phyloP scores from a whole-genome alignment of 768 basidiomycete genomes.

The Fistulinella prunicolor region DNA sequence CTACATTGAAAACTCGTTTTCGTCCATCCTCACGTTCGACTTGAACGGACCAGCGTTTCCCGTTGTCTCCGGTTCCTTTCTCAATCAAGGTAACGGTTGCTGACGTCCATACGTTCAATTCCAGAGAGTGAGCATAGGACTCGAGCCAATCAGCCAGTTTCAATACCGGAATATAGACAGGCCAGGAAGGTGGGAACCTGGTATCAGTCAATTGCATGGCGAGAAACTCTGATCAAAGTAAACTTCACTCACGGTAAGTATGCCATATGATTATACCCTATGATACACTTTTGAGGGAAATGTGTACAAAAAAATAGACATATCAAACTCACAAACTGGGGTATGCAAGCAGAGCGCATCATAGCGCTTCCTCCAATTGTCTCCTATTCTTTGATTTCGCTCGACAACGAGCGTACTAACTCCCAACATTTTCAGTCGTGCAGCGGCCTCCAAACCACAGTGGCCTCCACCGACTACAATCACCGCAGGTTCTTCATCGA shows the following conservation, averaged over 20 bases:
- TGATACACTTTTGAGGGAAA: not conserved
- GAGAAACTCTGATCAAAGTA: not conserved
- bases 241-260: slow-evolving; percentile 57
- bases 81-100: slow-evolving; percentile 31
- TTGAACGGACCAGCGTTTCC: slow-evolving; percentile 43
- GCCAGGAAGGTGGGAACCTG: slow-evolving; percentile 61
- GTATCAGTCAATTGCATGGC: not conserved
- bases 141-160: slow-evolving; percentile 70
- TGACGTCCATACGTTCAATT: slow-evolving; percentile 65
- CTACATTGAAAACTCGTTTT: slow-evolving; percentile 41
- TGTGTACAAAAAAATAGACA: not conserved
- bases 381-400: slow-evolving; percentile 26
- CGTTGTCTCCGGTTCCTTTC: slow-evolving; percentile 29
- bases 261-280: slow-evolving; percentile 48
- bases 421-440: slow-evolving; percentile 43
- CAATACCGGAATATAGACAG: slow-evolving; percentile 51
- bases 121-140: slow-evolving; percentile 55
- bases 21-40: slow-evolving; percentile 35
- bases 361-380: slow-evolving; percentile 33
- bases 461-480: slow-evolving; percentile 53
- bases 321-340: slow-evolving; percentile 28
- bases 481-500: slow-evolving; percentile 48
- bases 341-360: slow-evolving; percentile 30
- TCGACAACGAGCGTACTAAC: slow-evolving; percentile 22
- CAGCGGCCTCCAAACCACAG: slow-evolving; percentile 53